Evolutionary conservation across 306 rosid species (phyloP).

Genomic region (Sicyos edulis): DNA sequence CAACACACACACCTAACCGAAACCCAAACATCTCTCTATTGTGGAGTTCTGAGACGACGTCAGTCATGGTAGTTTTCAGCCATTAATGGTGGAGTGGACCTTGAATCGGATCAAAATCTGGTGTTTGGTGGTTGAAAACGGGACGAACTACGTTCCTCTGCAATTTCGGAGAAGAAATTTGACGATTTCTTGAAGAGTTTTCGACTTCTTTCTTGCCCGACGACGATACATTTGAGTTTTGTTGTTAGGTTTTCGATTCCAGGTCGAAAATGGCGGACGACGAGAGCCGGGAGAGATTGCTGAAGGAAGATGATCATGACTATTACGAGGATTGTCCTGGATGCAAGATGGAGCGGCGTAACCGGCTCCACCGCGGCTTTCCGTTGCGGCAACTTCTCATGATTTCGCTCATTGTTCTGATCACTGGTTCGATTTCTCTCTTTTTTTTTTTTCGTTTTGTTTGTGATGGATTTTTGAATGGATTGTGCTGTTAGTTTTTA

Average conservation of each 20-base stretch:
- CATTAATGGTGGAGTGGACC: neutral
- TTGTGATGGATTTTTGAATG: neutral
- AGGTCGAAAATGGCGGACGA: conserved; percentile 32
- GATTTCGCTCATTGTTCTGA: conserved; percentile 47
- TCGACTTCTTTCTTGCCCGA: neutral
- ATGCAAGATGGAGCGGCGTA: conserved; percentile 53
- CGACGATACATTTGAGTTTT: neutral
- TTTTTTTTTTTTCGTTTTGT: neutral
- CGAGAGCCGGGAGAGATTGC: conserved; percentile 30
- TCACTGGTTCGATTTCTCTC: conserved; percentile 34
- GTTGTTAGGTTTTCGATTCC: neutral
- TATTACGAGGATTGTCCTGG: conserved; percentile 67
- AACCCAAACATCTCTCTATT: neutral
- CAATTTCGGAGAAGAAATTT: neutral
- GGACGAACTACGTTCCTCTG: neutral
- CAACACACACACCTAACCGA: too few relatives aligned
- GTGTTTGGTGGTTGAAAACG: neutral
- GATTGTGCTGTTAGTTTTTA: neutral
- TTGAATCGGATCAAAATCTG: neutral
- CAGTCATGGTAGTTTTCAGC: neutral
- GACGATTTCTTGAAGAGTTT: neutral
- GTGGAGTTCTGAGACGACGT: neutral
- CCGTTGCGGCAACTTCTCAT: conserved; percentile 35
- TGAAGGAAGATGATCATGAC: conserved; percentile 32
- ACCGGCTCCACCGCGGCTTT: conserved; percentile 33